A percentile compares a stretch with the other conserved stretches of the same genome.
Conservation (phyloP, 1,284 basidiomycete species). For the Naganishia sp. region DNA sequence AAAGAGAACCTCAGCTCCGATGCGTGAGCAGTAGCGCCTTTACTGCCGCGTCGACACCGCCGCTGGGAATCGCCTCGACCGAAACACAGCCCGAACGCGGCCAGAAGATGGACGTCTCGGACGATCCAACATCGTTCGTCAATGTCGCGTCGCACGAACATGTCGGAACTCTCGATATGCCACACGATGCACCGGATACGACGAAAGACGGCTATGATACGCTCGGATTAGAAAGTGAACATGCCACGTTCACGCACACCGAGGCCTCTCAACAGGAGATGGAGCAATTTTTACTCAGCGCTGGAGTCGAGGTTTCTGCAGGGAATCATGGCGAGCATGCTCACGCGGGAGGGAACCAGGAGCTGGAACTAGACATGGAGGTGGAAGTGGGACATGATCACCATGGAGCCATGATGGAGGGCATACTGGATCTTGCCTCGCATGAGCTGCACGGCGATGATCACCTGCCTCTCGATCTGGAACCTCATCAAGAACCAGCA, state of each 20-base stretch:
- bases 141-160: neutral
- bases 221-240: constrained; percentile 3
- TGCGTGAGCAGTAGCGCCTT: constrained; percentile 13
- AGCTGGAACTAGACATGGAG: constrained; percentile 6
- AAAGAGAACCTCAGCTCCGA: neutral
- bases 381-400: neutral
- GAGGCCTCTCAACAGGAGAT: constrained; percentile 8
- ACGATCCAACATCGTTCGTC: neutral
- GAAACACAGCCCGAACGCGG: no score
- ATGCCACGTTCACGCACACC: neutral
- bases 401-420: constrained; percentile 5
- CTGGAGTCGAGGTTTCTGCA: constrained; percentile 7
- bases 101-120: constrained; percentile 2
- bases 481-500: neutral
- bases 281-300: constrained; percentile 12
- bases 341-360: neutral
- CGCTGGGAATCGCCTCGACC: no score
- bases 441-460: neutral
- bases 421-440: constrained; percentile 8
- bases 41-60: constrained; percentile 16
- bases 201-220: constrained; percentile 14
- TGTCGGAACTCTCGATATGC: neutral
- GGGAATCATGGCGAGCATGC: constrained; percentile 12
- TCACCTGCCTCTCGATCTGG: neutral
- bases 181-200: neutral